Percentiles rank a stretch among this genome's conserved stretches.
These are phyloP conservation scores for Lippia alba DNA, from an alignment of 305 asterid species.

Conservation along the genomic window DNA sequence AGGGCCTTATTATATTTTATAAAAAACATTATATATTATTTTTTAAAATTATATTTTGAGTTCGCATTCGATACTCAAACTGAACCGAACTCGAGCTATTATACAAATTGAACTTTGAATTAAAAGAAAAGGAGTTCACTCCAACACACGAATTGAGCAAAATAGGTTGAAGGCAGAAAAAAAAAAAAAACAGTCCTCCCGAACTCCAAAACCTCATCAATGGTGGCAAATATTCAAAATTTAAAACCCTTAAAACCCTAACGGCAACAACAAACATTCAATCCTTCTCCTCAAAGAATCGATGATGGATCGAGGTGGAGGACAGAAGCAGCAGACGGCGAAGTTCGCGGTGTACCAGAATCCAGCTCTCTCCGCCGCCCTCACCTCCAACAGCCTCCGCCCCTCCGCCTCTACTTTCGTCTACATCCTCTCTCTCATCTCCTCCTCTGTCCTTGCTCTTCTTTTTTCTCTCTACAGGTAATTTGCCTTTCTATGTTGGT, in stretches of 20 bases:
- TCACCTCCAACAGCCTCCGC: conserved; percentile 79
- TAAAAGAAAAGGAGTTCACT: too few species aligned
- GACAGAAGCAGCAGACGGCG: conserved; percentile 40
- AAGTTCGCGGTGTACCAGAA: conserved; percentile 84
- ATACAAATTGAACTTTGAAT: too few species aligned
- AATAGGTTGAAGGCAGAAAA: too few species aligned
- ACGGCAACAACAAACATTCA: conserved; percentile 7
- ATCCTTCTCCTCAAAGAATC: neutral
- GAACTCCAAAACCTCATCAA: conserved; percentile 36
- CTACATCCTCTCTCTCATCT: conserved; percentile 53
- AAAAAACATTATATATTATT: too few species aligned
- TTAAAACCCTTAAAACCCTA: conserved; percentile 38
- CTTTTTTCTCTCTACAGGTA: conserved; percentile 54
- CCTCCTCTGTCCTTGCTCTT: conserved; percentile 58
- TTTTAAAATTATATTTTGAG: too few species aligned
- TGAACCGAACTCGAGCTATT: too few species aligned
- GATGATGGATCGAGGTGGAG: conserved; percentile 50
- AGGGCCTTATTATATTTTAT: too few species aligned
- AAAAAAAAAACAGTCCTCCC: too few species aligned
- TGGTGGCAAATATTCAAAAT: conserved; percentile 37
- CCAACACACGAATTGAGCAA: too few species aligned
- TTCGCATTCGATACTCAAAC: too few species aligned
- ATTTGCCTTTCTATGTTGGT: conserved; percentile 18
- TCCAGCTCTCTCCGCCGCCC: conserved; percentile 87
- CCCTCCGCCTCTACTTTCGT: conserved; percentile 61